Evolutionary conservation across 345 rosid genomes (phyloP), one percentile per base, ranked within the genome.

Genomic region (Syzygium oleosum): DNA sequence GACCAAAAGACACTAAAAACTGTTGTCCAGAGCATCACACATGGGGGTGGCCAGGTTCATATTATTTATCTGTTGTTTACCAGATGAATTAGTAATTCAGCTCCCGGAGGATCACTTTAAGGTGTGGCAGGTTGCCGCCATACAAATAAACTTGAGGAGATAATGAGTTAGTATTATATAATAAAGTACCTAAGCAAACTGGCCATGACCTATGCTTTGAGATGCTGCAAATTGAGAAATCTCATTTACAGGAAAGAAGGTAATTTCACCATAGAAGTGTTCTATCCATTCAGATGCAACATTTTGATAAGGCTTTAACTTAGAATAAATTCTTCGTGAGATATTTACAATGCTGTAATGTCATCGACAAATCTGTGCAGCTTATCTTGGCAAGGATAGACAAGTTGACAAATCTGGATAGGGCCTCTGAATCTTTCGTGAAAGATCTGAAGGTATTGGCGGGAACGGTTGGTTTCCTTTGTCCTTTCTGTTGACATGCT

Each of bases 321-420:
- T 52, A n/a, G 61, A 51, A 84, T 53, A 52, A 51, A n/a, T 52
- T n/a, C 43, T 52, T 53, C 12, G n/a, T 14, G 46, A 68, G 84
- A 58, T 87, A 88, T 87, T 55, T 84, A 14, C n/a, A 43, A 38
- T 84, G 53, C n/a, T 52, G 86, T 46, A 90, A 86, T 59, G 25
- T 91, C 61, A 73, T 21, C 1, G 1, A 73, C 43, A 23, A 55
- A 77, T 88, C 85, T 59, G n/a, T 54, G 65, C 95, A 95, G 96
- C 93, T 94, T 73, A 84, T 95, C 89, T 92, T 95, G 90, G 88
- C 91, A 93, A 93, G 90, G 83, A 90, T 79, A 86, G 90, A 84
- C 90, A 88, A 90, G 90, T 73, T 54, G 86, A 87, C 91, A 54
- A 87, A 87, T 52, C 83, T 58, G 73, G 88, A 88, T 65, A 87